Conservation (phyloP, 2,329 filamentous ascomycete genomes). For the Penicillium sp. region DNA sequence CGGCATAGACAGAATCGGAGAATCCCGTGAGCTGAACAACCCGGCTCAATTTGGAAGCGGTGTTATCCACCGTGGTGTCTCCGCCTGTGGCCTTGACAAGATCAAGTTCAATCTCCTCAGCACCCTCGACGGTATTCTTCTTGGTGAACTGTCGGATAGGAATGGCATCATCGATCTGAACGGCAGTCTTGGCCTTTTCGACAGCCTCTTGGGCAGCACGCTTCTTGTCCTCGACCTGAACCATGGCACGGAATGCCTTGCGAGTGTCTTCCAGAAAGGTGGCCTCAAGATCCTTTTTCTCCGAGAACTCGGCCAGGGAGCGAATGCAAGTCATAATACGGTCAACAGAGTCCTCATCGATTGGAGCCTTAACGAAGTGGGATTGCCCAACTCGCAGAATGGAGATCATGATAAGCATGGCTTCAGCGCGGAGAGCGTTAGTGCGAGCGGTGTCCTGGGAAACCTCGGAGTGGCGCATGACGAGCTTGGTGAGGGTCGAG, state of each 20-base stretch:
- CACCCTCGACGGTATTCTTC: conserved; percentile 80
- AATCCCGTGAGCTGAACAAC: conserved; percentile 98
- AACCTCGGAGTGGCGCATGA: conserved; percentile 96
- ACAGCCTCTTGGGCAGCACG: conserved; percentile 90
- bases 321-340: conserved; percentile 97
- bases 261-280: conserved; percentile 94
- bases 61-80: conserved; percentile 79
- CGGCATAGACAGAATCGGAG: conserved; percentile 97
- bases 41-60: conserved; percentile 90
- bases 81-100: conserved; percentile 93
- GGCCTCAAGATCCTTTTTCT: conserved; percentile 87
- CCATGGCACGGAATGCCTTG: conserved; percentile 96
- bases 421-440: conserved; percentile 91
- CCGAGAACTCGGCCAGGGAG: conserved; percentile 83
- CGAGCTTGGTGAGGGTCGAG: conserved; percentile 92
- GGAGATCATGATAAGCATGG: conserved; percentile 99
- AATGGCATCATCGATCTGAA: conserved; percentile 95
- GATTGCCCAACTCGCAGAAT: conserved; percentile 97
- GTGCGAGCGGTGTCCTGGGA: conserved; percentile 84
- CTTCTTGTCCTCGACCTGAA: conserved; percentile 97
- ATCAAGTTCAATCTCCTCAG: conserved; percentile 85
- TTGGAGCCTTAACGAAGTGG: conserved; percentile 96
- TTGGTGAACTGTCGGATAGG: conserved; percentile 90
- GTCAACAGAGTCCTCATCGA: conserved; percentile 98
- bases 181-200: conserved; percentile 89